These are phyloP conservation scores for Aspergillus oerlinghausenensis DNA, from an alignment of 2,329 filamentous ascomycete genomes.

Conservation along the genomic window DNA sequence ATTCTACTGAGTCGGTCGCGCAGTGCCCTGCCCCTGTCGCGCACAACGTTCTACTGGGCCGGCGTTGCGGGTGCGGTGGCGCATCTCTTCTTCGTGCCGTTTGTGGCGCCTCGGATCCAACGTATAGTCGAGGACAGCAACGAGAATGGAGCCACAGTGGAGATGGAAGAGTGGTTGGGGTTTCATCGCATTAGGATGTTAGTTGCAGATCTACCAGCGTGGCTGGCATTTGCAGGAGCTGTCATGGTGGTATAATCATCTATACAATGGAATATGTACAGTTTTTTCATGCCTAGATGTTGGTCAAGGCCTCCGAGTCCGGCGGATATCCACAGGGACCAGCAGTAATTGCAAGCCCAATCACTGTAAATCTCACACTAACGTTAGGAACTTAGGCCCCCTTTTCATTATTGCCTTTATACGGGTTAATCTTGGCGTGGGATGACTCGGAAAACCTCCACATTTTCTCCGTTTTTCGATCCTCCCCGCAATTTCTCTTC, in stretches of 20 bases:
- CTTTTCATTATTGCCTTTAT: not conserved
- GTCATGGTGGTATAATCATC: not conserved
- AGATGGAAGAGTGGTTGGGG: conserved; percentile 12
- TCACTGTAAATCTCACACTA: not conserved
- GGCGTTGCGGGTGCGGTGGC: conserved; percentile 10
- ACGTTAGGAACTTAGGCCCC: not conserved
- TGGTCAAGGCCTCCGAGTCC: not conserved
- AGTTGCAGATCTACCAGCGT: conserved; percentile 7
- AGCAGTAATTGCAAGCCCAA: not conserved
- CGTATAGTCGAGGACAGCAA: conserved; percentile 10
- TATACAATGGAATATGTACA: not conserved
- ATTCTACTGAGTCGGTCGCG: conserved; percentile 1
- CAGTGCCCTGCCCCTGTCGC: conserved; percentile 1
- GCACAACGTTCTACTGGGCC: conserved; percentile 12
- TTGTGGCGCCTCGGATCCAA: conserved; percentile 10
- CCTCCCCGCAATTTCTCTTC: not conserved
- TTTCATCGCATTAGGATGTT: conserved; percentile 7
- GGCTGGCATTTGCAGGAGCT: conserved; percentile 10
- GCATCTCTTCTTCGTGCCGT: conserved; percentile 15
- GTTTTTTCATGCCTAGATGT: not conserved
- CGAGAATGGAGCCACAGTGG: conserved; percentile 2
- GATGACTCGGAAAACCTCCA: not conserved
- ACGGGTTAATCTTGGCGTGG: not conserved
- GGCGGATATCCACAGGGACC: not conserved
- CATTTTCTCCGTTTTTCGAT: not conserved